Evolutionary conservation across 441 rosid species (phyloP).

Genomic region (Erodium trifolium): DNA sequence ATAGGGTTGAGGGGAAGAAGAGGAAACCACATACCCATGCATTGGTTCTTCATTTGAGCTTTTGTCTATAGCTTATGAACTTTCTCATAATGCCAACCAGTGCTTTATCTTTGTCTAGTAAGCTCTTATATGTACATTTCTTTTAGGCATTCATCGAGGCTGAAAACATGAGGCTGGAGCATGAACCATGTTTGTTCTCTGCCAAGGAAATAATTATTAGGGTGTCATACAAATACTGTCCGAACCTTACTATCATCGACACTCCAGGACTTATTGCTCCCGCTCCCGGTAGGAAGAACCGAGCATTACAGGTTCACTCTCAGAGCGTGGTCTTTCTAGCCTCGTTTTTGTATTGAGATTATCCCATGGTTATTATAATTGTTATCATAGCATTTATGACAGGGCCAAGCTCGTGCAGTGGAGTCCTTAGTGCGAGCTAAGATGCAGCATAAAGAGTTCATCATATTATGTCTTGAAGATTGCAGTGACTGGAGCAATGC

Average conservation of each 20-base stretch:
- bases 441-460: slow-evolving; percentile 93
- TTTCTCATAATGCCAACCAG: too few relatives aligned
- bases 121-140: neutral
- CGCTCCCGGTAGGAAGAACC: slow-evolving; percentile 75
- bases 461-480: slow-evolving; percentile 89
- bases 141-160: slow-evolving; percentile 72
- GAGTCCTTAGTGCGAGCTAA: slow-evolving; percentile 85
- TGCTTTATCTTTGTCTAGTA: neutral
- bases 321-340: neutral
- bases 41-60: neutral
- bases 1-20: neutral
- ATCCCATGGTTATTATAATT: slow-evolving; percentile 9
- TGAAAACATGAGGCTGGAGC: slow-evolving; percentile 82
- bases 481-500: slow-evolving; percentile 96
- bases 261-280: slow-evolving; percentile 94
- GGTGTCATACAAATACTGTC: slow-evolving; percentile 81
- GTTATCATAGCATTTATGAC: slow-evolving; percentile 18
- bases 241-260: slow-evolving; percentile 85
- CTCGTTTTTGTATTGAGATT: neutral
- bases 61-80: neutral
- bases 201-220: slow-evolving; percentile 74
- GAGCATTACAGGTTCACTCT: slow-evolving; percentile 57
- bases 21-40: neutral
- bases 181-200: slow-evolving; percentile 63
- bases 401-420: slow-evolving; percentile 92